phyloP scores from a whole-genome alignment of 2,329 filamentous ascomycete species.

The Dactylellina haptotyla region DNA sequence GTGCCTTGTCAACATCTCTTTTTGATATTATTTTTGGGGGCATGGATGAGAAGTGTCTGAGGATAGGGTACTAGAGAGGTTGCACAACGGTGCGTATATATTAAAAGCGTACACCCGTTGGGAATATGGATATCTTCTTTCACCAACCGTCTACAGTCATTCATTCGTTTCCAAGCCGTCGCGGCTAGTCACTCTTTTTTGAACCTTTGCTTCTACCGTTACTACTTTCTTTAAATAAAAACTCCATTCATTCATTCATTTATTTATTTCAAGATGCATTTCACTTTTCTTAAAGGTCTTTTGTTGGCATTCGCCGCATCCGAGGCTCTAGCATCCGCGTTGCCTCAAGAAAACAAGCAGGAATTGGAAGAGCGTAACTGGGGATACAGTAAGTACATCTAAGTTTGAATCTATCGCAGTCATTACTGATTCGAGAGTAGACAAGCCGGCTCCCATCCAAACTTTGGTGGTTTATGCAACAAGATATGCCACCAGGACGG shows the following conservation, averaged over 20 bases:
- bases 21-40: too few species aligned
- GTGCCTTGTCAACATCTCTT: too few species aligned
- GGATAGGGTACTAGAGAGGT: too few species aligned
- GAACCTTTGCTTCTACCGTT: neutral
- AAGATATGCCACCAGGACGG: neutral
- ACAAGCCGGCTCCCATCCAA: neutral
- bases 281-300: neutral
- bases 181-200: neutral
- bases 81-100: too few species aligned
- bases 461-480: neutral
- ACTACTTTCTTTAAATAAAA: neutral
- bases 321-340: neutral
- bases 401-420: neutral
- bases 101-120: neutral
- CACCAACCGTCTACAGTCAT: neutral
- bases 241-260: neutral
- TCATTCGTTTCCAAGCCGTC: too few species aligned
- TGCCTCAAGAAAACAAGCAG: constrained; percentile 1
- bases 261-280: neutral
- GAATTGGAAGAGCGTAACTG: constrained; percentile 3
- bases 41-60: too few species aligned
- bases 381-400: neutral
- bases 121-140: too few species aligned
- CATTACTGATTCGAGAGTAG: neutral
- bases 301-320: constrained; percentile 6